Evolutionary conservation across 805 yeast species (phyloP).

Genomic region (Ogataea kodamae): DNA sequence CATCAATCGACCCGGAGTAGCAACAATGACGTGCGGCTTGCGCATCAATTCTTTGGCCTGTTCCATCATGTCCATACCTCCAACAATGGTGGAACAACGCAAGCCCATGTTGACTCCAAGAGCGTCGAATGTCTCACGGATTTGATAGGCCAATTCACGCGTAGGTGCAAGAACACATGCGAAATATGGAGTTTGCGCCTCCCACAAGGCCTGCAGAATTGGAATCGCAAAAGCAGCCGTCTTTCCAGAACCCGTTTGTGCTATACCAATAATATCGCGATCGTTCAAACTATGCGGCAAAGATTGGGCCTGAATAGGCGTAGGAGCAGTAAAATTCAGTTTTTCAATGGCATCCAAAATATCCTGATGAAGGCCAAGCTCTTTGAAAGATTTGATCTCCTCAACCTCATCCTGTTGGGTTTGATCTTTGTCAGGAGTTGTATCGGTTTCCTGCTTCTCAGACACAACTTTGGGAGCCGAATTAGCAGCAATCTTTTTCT

Average conservation of each 20-base stretch:
- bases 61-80: constrained; percentile 98
- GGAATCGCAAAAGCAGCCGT: constrained; percentile 99
- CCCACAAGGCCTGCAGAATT: constrained; percentile 84
- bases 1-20: constrained; percentile 86
- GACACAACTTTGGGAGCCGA: no score
- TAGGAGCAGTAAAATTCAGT: constrained; percentile 76
- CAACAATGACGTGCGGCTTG: constrained; percentile 91
- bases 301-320: constrained; percentile 90
- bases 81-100: constrained; percentile 84
- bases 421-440: constrained; percentile 14
- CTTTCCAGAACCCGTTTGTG: constrained; percentile 97
- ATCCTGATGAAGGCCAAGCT: constrained; percentile 69
- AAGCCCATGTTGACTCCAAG: constrained; percentile 89
- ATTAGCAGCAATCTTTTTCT: constrained; percentile 24
- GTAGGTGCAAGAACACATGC: constrained; percentile 88
- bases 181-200: constrained; percentile 81
- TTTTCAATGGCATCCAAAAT: constrained; percentile 73
- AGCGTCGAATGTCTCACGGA: constrained; percentile 93
- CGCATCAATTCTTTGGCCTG: constrained; percentile 92
- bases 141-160: constrained; percentile 81
- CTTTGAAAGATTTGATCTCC: constrained; percentile 39
- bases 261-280: constrained; percentile 90
- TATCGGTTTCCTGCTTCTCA: constrained; percentile 9
- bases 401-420: constrained; percentile 10
- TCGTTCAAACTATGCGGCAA: constrained; percentile 90